Evolutionary conservation across 345 rosid species (phyloP).

Genomic region (Acer negundo): DNA sequence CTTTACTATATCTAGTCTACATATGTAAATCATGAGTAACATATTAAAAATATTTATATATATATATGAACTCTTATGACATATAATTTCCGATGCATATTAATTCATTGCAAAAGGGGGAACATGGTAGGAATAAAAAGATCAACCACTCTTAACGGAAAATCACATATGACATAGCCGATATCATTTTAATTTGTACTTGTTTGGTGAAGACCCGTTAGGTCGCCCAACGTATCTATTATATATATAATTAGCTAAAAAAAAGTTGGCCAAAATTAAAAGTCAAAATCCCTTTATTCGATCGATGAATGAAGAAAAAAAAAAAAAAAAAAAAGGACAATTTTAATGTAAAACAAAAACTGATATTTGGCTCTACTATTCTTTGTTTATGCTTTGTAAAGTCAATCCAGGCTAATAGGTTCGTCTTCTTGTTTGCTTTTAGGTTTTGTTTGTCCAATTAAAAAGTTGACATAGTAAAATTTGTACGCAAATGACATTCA

Average conservation of each 20-base stretch:
- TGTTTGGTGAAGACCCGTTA: not conserved
- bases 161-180: not conserved
- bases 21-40: too few species aligned
- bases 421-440: conserved; percentile 12
- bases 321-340: not conserved
- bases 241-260: too few species aligned
- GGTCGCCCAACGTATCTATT: conserved; percentile 9
- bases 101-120: too few species aligned
- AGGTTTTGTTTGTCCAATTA: not conserved
- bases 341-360: not conserved
- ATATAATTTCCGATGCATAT: too few species aligned
- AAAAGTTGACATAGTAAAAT: not conserved
- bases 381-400: not conserved
- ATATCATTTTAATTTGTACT: not conserved
- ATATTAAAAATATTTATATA: too few species aligned
- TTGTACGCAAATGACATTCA: not conserved
- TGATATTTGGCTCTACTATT: not conserved
- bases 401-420: conserved; percentile 7
- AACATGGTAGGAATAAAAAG: conserved; percentile 5
- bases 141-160: not conserved
- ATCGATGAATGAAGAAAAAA: not conserved
- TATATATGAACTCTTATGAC: too few species aligned
- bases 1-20: too few species aligned
- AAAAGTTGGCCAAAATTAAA: not conserved
- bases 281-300: not conserved